Percentiles rank a stretch among this genome's conserved stretches.
These are phyloP conservation scores for Lecanicillium sp. DNA, from an alignment of 2,329 filamentous ascomycete species.

Conservation along the genomic window DNA sequence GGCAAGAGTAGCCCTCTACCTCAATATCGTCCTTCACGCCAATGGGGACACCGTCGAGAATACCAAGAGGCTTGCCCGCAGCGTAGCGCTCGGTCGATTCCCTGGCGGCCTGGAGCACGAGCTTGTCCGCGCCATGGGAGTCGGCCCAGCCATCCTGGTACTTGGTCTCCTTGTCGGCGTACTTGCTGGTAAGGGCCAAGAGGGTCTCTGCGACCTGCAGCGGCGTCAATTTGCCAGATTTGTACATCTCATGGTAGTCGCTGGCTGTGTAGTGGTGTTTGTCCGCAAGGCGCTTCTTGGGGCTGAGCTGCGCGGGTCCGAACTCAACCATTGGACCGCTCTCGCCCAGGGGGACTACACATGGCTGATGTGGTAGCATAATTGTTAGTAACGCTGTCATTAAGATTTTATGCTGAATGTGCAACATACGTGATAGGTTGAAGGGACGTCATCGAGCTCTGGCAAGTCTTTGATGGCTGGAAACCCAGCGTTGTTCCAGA, in stretches of 20 bases:
- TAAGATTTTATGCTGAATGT: not conserved
- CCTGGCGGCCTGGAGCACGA: slow-evolving; percentile 59
- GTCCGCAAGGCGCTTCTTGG: slow-evolving; percentile 30
- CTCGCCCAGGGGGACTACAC: slow-evolving; percentile 43
- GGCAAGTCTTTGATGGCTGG: slow-evolving; percentile 37
- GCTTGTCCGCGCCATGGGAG: slow-evolving; percentile 46
- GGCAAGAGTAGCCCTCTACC: slow-evolving; percentile 61
- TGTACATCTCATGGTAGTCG: slow-evolving; percentile 73
- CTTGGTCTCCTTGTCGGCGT: slow-evolving; percentile 42
- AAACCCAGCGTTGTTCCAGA: slow-evolving; percentile 64
- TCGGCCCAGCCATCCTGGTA: slow-evolving; percentile 71
- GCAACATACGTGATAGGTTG: slow-evolving; percentile 43
- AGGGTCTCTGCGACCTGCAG: slow-evolving; percentile 63
- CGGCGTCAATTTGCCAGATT: slow-evolving; percentile 62
- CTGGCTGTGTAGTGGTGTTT: slow-evolving; percentile 59
- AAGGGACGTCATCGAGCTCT: slow-evolving; percentile 34
- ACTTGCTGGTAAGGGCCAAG: slow-evolving; percentile 61
- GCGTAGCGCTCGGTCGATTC: slow-evolving; percentile 68
- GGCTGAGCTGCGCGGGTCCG: slow-evolving; percentile 30
- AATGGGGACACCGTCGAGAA: slow-evolving; percentile 76
- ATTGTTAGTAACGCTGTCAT: slow-evolving; percentile 2
- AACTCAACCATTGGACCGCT: slow-evolving; percentile 30
- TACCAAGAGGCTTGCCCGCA: slow-evolving; percentile 54
- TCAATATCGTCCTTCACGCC: slow-evolving; percentile 77
- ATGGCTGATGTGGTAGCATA: slow-evolving; percentile 34